A percentile compares a stretch with the other conserved stretches of the same genome.
Evolutionary conservation across 2,329 filamentous ascomycete species (phyloP).

Genomic region (Pseudogymnoascus sp.): DNA sequence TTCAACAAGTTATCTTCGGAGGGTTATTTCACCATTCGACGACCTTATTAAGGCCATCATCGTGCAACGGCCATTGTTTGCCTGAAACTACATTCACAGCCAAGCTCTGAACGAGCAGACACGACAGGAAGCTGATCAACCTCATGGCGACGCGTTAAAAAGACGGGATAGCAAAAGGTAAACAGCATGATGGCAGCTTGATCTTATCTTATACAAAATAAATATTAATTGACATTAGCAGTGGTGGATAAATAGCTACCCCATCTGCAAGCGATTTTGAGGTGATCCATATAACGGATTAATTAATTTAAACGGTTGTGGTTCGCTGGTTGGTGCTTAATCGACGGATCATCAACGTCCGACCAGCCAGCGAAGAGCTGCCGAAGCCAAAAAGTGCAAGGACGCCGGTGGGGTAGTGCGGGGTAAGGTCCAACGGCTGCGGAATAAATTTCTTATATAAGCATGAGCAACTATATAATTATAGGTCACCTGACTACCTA

Average conservation of each 20-base stretch:
- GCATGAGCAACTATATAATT: background rate
- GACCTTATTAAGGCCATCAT: constrained; percentile 38
- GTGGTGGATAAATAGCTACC: constrained; percentile 7
- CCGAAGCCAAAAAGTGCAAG: background rate
- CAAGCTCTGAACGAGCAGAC: constrained; percentile 1
- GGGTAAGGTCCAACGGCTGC: background rate
- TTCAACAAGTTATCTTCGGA: background rate
- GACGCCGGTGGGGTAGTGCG: background rate
- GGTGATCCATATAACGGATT: constrained; percentile 7
- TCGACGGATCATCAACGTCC: background rate
- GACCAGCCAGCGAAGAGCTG: background rate
- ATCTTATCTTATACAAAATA: background rate
- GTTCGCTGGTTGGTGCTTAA: background rate
- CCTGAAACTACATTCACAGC: background rate
- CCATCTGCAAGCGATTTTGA: background rate
- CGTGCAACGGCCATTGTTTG: constrained; percentile 38
- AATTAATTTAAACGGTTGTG: background rate
- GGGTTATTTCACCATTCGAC: constrained; percentile 34
- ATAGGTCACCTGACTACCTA: background rate
- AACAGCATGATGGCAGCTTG: background rate
- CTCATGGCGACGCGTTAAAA: background rate
- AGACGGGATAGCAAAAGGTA: background rate
- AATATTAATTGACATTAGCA: background rate
- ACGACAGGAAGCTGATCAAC: background rate
- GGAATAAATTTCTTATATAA: background rate